Evolutionary conservation across 371 early-diverging fungal species (phyloP), one percentile per base, ranked within the genome.

Genomic region (Mortierella sp.): DNA sequence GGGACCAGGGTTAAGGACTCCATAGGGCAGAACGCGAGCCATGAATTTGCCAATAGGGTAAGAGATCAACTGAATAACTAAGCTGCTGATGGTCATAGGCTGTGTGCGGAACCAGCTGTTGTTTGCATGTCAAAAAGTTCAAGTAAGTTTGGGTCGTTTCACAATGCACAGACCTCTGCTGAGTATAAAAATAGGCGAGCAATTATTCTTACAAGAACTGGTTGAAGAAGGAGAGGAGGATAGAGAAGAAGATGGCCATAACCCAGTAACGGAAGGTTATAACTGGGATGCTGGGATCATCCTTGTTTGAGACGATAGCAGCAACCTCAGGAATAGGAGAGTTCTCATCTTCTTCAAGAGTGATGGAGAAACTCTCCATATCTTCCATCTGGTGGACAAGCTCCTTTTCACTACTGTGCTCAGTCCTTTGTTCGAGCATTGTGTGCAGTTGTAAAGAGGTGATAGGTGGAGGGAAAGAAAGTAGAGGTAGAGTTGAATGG

Each of bases 261-360:
- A 93, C 71, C 88, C 91, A 91, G 28, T 92, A 87, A 58, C 96
- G 88, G 68, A 93, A 91, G 32, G 96, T 95, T 63, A 94, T 81
- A 16, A 88, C 87, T 2, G 94, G 93, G 59, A 90, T 70, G 4
- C 88, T 77, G 7, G 91, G 86, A 65, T 92, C 89, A 66, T 94
- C 94, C 16, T 77, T 81, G 71, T 88, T 88, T 84, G 88, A 86
- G n/a, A 93, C 93, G n/a, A 90, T 89, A 15, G 89, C 82, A 43
- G 89, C 86, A 22, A 93, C 93, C 77, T 89, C 91, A 75, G 92
- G 91, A 69, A 91, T 91, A 28, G 93, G 93, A 19, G 92, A 92
- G 66, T 93, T 84, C 19, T 87, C 93, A 50, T 91, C 90, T 28
- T 86, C 85, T n/a, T 86, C 85, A 21, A 73, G 57, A 11, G 43